A percentile compares a stretch with the other conserved stretches of the same genome.
These are phyloP conservation scores for Sporobolomyces pararoseus DNA, from an alignment of 768 basidiomycete genomes.

Conservation along the genomic window DNA sequence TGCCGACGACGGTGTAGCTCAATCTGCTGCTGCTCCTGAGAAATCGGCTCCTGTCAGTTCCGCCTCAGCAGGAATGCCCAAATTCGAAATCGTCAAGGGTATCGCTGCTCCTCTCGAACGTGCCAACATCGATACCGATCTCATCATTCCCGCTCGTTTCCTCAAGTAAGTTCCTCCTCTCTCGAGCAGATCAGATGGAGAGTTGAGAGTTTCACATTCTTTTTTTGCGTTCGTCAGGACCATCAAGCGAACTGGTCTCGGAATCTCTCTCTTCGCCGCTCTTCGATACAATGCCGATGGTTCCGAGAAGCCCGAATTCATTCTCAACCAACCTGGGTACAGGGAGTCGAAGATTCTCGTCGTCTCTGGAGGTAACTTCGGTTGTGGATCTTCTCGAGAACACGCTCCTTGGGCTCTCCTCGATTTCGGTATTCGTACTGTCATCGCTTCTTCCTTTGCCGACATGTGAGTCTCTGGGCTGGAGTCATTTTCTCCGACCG, in stretches of 20 bases:
- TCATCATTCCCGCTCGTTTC: conserved; percentile 92
- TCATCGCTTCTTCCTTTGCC: conserved; percentile 83
- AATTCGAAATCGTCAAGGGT: conserved; percentile 44
- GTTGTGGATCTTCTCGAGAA: conserved; percentile 69
- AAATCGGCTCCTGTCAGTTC: conserved; percentile 45
- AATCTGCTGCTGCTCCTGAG: conserved; percentile 44
- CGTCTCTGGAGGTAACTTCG: conserved; percentile 82
- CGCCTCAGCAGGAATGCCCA: conserved; percentile 42
- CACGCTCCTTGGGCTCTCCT: conserved; percentile 66
- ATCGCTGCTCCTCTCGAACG: conserved; percentile 46
- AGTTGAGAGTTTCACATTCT: not conserved
- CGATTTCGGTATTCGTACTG: conserved; percentile 83
- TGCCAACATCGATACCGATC: conserved; percentile 73
- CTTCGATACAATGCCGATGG: conserved; percentile 71
- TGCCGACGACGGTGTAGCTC: conserved; percentile 33
- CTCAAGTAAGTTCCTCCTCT: conserved; percentile 49
- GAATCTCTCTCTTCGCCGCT: conserved; percentile 75
- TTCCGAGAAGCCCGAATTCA: conserved; percentile 70
- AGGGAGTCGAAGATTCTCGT: conserved; percentile 72
- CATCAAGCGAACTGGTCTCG: conserved; percentile 80
- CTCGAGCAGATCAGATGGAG: not conserved
- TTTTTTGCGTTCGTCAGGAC: conserved; percentile 57
- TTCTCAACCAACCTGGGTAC: conserved; percentile 76
- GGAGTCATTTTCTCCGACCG: no score
- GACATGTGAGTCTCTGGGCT: conserved; percentile 65